Evolutionary conservation across 2,329 filamentous ascomycete species (phyloP), one percentile per base, ranked within the genome.

Genomic region (Venturia nashicola): DNA sequence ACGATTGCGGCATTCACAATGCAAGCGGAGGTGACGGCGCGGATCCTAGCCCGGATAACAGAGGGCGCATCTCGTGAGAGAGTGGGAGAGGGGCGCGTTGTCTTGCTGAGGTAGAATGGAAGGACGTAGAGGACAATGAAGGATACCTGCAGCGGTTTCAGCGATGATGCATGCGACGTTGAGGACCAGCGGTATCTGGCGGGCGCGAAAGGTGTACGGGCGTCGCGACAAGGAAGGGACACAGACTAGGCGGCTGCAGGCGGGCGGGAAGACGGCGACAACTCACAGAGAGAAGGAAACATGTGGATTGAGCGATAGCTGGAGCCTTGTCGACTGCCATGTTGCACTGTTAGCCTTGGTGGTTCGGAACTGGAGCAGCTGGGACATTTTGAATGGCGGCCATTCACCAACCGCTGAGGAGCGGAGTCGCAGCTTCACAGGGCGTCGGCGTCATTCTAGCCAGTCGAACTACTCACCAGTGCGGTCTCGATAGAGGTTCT

Each of bases 111-210:
- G 79, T 99, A 97, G 76, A 97, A 91, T 32, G 94, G 93, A 3
- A 89, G 78, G 70, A 99, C 90, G 77, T 97, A 99, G 77, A 91
- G 77, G 69, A 91, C 75, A n/a, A 91, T 96, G 76, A 95, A 96
- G 66, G 86, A 75, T 67, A 92, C 77, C 90, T 89, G 51, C 27
- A 18, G 32, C 51, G n/a, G 51, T 57, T 57, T 57, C 51, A 57
- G 51, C 51, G 14, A 57, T 36, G 11, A 57, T 57, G 51, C 51
- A 57, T 57, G 43, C 59, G n/a, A 23, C 6, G 34, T 23, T 48
- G 5, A 46, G 36, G 5, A 16, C n/a, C 34, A 48, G 14, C 5
- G 20, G 14, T 23, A 23, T 55, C 27, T 57, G 27, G 32, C 32
- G 51, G 32, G 51, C 18, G 51, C 51, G 51, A 57, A 36, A 39